Base-by-base conservation (phyloP, 2,329 filamentous ascomycete genomes). In the Botrytis cinerea region DNA sequence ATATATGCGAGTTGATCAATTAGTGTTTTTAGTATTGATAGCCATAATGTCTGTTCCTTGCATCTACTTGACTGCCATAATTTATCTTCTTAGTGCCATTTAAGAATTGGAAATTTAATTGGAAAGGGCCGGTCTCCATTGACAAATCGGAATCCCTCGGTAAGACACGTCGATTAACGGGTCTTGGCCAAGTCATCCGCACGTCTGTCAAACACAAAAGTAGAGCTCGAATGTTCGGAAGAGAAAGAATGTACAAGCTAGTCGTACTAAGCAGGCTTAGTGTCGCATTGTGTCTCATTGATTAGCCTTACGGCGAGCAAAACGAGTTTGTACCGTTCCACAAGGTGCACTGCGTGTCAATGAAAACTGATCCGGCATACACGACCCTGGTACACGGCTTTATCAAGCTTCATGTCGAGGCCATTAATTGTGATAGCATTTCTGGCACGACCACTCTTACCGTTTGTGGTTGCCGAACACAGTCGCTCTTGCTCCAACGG, bases 171-270 rank as follows among this genome's bases (percentile, higher is more conserved):
- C 48, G 48, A 68, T 68, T 68, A 38, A 57, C 10, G 66, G 40
- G 48, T 40, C 35, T 54, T 68, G 48, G 35, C 48, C 20, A 68
- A 68, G 35, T 43, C 66, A 57, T 8, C 48, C 35, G 66, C 35
- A 68, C 48, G 28, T 43, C 35, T 57, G 48, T 68, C 48, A 68
- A 68, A 68, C 46, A 28, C 46, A 57, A 54, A 28, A 14, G 28
- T 1, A 57, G 43, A 57, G 25, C 35, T 68, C 43, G 35, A 68
- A 2, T 54, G 1, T 43, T 43, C 48, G 66, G 66, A 54, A 68
- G 25, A 43, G 35, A 57, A 32, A 32, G 10, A 8, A 32, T 6
- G 8, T 43, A 32, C 35, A 68, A 32, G n/a, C 22, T 25, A 10
- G 35, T 32, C 2, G 10, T 57, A 43, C 66, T 32, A 32, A 38